A percentile compares a stretch with the other conserved stretches of the same genome.
Evolutionary conservation across 768 basidiomycete species (phyloP).

Genomic region (Termitomyces sp.): DNA sequence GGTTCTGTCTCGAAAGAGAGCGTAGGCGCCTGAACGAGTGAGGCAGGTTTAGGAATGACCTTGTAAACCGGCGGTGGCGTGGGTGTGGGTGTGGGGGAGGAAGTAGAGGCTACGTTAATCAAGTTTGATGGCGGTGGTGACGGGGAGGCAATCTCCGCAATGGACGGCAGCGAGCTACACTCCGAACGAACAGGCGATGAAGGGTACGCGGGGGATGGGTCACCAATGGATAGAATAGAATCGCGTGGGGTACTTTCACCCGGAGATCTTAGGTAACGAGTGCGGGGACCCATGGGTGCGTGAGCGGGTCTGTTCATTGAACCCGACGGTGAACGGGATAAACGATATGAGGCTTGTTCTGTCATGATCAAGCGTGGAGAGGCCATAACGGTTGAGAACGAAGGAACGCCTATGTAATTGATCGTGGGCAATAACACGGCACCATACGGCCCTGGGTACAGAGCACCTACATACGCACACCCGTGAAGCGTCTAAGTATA

Average conservation of each 20-base stretch:
- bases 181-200: conserved; percentile 12
- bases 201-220: conserved; percentile 14
- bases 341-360: conserved; percentile 22
- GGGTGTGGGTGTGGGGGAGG: too few relatives aligned
- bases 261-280: conserved; percentile 9
- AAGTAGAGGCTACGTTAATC: not conserved
- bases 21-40: conserved; percentile 44
- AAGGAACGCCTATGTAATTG: not conserved
- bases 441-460: not conserved
- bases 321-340: conserved; percentile 13
- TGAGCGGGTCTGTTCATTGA: conserved; percentile 14
- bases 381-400: not conserved
- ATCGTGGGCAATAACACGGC: conserved; percentile 9
- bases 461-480: not conserved
- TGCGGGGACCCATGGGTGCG: conserved; percentile 21
- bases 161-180: conserved; percentile 1
- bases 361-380: conserved; percentile 18
- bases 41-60: conserved; percentile 20
- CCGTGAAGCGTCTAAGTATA: too few relatives aligned
- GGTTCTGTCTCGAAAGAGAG: conserved; percentile 55
- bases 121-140: conserved; percentile 1
- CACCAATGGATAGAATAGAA: conserved; percentile 12
- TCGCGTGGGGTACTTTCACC: conserved; percentile 11
- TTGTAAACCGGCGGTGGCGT: conserved; percentile 9
- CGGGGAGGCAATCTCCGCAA: conserved; percentile 6